Evolutionary conservation across 1,284 basidiomycete genomes (phyloP).

Genomic region (Sutorius eximius): DNA sequence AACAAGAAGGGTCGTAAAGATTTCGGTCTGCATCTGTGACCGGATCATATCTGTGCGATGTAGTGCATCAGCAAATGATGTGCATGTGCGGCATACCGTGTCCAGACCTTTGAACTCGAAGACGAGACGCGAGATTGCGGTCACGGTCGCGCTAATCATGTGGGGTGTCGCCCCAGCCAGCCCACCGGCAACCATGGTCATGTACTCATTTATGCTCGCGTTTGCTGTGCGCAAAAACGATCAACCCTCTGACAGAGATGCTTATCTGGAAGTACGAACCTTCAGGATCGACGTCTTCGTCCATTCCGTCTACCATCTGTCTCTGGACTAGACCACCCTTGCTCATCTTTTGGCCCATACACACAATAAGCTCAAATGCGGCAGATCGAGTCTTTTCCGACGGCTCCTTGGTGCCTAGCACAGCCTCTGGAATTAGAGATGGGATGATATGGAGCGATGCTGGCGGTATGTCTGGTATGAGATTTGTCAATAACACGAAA

Average conservation of each 20-base stretch:
- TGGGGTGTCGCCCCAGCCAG: conserved; percentile 92
- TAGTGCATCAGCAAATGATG: not conserved
- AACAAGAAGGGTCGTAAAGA: conserved; percentile 85
- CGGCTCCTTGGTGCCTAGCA: conserved; percentile 97
- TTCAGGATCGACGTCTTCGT: conserved; percentile 62
- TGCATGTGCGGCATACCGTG: not conserved
- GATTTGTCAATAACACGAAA: conserved; percentile 69
- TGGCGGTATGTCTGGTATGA: conserved; percentile 74
- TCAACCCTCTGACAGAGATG: not conserved
- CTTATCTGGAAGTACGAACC: conserved; percentile 41
- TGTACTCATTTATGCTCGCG: conserved; percentile 88
- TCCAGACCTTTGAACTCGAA: conserved; percentile 91
- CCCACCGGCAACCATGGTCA: conserved; percentile 97
- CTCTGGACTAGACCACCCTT: conserved; percentile 84
- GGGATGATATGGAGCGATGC: conserved; percentile 84
- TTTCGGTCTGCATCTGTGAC: conserved; percentile 77
- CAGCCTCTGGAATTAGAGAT: conserved; percentile 90
- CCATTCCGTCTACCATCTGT: conserved; percentile 78
- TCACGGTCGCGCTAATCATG: conserved; percentile 98
- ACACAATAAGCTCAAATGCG: conserved; percentile 89
- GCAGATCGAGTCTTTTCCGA: conserved; percentile 89
- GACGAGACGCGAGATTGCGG: conserved; percentile 88
- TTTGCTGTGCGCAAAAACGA: conserved; percentile 44
- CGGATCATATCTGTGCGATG: conserved; percentile 64
- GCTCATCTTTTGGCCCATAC: conserved; percentile 93